phyloP scores from a whole-genome alignment of 163 green algal species.

The Volvox carteri region DNA sequence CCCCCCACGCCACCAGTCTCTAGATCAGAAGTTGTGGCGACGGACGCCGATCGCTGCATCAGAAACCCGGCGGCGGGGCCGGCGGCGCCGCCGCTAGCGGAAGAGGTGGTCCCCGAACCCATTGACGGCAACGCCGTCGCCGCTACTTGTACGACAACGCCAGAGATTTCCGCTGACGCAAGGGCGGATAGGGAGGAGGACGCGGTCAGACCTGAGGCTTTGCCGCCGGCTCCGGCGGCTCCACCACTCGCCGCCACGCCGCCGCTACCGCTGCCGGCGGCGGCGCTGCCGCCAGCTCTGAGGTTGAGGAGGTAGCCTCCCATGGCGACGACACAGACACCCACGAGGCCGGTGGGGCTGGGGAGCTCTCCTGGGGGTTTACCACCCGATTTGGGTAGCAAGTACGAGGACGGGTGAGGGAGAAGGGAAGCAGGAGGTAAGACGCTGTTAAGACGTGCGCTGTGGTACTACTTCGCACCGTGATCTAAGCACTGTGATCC shows the following conservation, averaged over 20 bases:
- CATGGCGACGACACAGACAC: slow-evolving; percentile 58
- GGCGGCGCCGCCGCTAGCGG: not conserved
- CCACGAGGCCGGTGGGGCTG: slow-evolving; percentile 14
- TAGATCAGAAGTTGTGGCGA: not conserved
- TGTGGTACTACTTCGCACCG: no score
- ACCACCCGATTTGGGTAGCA: no score
- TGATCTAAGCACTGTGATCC: no score
- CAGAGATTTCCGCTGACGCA: not conserved
- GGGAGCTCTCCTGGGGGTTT: slow-evolving; percentile 43
- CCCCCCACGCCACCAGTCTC: slow-evolving; percentile 1
- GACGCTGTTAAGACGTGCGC: no score
- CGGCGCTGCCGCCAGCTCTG: slow-evolving; percentile 15
- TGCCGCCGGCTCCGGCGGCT: not conserved
- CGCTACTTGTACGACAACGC: not conserved
- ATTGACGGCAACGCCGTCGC: not conserved
- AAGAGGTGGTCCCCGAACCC: not conserved
- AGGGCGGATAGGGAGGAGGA: not conserved
- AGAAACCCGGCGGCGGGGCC: not conserved
- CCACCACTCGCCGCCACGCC: not conserved
- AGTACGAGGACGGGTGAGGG: not conserved
- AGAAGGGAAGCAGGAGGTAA: slow-evolving; percentile 22
- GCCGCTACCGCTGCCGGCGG: not conserved
- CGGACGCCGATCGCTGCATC: slow-evolving; percentile 15
- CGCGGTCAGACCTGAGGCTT: not conserved
- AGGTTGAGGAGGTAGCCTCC: slow-evolving; percentile 62